Percentiles rank a stretch among this genome's conserved stretches.
Conservation (phyloP, 805 yeast genomes). For the Saccharomyces kudriavzevii region DNA sequence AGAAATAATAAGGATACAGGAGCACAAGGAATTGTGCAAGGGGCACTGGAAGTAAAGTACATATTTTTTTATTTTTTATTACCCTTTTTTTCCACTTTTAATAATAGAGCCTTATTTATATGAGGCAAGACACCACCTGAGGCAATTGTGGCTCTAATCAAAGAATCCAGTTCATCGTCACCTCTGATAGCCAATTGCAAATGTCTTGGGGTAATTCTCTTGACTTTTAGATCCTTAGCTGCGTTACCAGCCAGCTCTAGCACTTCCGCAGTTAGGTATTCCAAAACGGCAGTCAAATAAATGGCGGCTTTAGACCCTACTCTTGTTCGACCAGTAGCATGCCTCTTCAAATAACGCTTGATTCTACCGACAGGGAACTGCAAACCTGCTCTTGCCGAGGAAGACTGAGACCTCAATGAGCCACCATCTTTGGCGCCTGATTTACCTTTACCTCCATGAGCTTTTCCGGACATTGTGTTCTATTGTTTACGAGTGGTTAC, state of each 20-base stretch:
- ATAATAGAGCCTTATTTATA: conserved; percentile 71
- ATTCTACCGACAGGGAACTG: conserved; percentile 99
- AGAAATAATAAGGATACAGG: background rate
- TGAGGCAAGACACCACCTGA: conserved; percentile 98
- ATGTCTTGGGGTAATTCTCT: conserved; percentile 97
- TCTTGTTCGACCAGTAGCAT: conserved; percentile 77
- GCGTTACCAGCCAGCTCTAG: conserved; percentile 98
- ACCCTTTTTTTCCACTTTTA: conserved; percentile 61
- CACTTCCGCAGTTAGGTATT: conserved; percentile 93
- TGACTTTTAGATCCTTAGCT: conserved; percentile 88
- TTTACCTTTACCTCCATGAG: conserved; percentile 94
- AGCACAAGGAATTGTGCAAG: background rate
- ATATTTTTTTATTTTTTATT: conserved; percentile 3
- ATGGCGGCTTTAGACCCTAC: conserved; percentile 95
- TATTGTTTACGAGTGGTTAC: background rate
- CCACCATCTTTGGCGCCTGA: conserved; percentile 71
- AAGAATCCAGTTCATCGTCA: conserved; percentile 92
- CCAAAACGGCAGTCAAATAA: conserved; percentile 90
- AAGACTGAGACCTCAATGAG: conserved; percentile 58
- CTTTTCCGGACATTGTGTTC: conserved; percentile 79
- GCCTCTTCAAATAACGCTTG: conserved; percentile 87
- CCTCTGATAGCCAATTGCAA: conserved; percentile 95
- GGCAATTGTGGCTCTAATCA: conserved; percentile 92
- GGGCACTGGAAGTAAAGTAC: background rate
- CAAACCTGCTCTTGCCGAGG: conserved; percentile 89